phyloP scores from a whole-genome alignment of 2,329 filamentous ascomycete species.

The Geosmithia flava region DNA sequence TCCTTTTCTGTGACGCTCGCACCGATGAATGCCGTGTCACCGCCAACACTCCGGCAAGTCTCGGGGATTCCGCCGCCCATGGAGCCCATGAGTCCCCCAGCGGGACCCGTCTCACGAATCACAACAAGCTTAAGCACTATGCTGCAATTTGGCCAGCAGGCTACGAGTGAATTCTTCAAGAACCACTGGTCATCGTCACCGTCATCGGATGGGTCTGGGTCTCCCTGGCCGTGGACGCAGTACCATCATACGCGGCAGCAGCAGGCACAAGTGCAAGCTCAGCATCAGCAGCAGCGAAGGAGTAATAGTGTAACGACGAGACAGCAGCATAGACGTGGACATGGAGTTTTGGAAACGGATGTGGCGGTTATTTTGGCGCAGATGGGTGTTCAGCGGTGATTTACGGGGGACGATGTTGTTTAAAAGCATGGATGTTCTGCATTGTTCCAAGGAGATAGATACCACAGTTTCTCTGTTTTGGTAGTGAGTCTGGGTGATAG shows the following conservation, averaged over 20 bases:
- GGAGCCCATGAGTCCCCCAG: conserved; percentile 14
- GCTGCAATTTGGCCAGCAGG: not conserved
- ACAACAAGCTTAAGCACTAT: not conserved
- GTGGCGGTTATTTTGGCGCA: not conserved
- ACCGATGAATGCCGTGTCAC: not conserved
- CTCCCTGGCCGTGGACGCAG: not conserved
- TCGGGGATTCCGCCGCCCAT: conserved; percentile 6
- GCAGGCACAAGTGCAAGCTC: not conserved
- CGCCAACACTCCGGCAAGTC: not conserved
- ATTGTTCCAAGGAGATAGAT: too few relatives aligned
- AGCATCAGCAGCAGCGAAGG: not conserved
- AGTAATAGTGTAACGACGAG: not conserved
- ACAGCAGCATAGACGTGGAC: not conserved
- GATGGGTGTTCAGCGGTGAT: not conserved
- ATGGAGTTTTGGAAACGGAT: not conserved
- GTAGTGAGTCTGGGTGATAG: too few relatives aligned
- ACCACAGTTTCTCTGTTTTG: too few relatives aligned
- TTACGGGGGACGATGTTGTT: too few relatives aligned
- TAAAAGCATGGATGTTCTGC: too few relatives aligned
- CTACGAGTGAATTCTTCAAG: not conserved
- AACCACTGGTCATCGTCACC: not conserved
- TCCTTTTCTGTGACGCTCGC: not conserved
- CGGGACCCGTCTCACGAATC: conserved; percentile 6
- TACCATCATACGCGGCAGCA: not conserved
- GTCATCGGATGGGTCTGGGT: too few relatives aligned